These are phyloP conservation scores for Pistacia integerrima DNA, from an alignment of 345 rosid genomes.

Conservation along the genomic window DNA sequence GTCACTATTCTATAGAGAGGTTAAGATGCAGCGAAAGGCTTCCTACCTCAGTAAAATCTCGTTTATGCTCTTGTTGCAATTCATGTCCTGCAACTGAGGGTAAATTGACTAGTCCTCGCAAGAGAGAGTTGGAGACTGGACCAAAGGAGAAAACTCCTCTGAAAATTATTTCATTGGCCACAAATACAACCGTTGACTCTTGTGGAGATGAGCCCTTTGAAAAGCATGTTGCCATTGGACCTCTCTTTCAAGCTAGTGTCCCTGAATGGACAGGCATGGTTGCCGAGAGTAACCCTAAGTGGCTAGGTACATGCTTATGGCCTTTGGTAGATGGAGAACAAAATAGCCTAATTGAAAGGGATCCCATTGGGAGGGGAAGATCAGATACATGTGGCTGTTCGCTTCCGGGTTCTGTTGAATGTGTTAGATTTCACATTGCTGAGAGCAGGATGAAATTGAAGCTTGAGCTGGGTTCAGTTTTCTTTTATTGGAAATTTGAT, in stretches of 20 bases:
- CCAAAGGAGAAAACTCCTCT: constrained; percentile 12
- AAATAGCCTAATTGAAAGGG: constrained; percentile 23
- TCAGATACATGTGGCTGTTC: constrained; percentile 55
- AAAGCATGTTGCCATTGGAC: constrained; percentile 46
- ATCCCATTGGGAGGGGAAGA: constrained; percentile 62
- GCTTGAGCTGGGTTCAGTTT: constrained; percentile 58
- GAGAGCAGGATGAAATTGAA: constrained; percentile 67
- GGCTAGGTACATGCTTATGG: constrained; percentile 70
- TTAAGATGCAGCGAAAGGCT: constrained; percentile 35
- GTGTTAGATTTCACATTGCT: constrained; percentile 67
- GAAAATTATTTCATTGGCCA: constrained; percentile 17
- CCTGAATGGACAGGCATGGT: constrained; percentile 60
- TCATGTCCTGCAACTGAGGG: constrained; percentile 32
- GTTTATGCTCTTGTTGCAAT: constrained; percentile 33
- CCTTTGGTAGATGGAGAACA: constrained; percentile 34
- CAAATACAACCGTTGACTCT: constrained; percentile 14
- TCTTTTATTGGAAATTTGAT: constrained; percentile 63
- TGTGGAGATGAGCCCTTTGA: constrained; percentile 18
- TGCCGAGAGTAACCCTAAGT: constrained; percentile 58
- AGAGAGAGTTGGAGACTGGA: constrained; percentile 15
- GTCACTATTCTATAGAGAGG: constrained; percentile 34
- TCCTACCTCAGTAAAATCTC: constrained; percentile 22
- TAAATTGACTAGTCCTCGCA: constrained; percentile 23
- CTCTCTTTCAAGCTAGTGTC: constrained; percentile 63
- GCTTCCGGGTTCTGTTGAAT: constrained; percentile 50